Conservation (phyloP, 257 asterid genomes). For the Coffea canephora region DNA sequence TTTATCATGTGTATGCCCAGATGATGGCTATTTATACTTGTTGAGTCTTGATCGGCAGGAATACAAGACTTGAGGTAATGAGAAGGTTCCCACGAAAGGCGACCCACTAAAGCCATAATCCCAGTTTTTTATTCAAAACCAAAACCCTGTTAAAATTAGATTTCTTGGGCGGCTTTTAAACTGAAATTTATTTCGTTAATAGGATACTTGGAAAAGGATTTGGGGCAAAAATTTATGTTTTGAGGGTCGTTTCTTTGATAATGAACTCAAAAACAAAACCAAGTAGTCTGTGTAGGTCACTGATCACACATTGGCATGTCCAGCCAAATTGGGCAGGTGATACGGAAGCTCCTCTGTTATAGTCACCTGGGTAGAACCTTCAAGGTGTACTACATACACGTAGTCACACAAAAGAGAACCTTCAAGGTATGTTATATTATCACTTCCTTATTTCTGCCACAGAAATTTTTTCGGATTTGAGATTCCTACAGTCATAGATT, state of each 20-base stretch:
- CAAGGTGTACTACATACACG: neutral
- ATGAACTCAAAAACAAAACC: neutral
- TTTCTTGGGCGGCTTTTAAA: neutral
- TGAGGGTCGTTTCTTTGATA: neutral
- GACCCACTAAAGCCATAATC: neutral
- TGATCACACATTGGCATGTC: constrained; percentile 1
- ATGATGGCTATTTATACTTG: neutral
- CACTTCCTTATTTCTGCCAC: neutral
- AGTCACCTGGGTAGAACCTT: neutral
- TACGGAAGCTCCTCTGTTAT: no score
- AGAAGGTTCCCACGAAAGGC: neutral
- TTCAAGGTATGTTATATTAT: no score
- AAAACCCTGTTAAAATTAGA: no score
- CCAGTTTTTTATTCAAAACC: neutral
- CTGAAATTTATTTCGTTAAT: neutral
- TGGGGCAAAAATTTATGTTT: neutral
- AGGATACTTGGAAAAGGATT: neutral
- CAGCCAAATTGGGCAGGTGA: neutral
- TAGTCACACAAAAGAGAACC: neutral
- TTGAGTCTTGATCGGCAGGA: no score
- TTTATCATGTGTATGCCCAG: neutral
- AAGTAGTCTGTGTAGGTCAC: neutral
- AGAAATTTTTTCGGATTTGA: neutral
- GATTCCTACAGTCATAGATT: no score
- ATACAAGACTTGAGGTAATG: neutral